Conservation (phyloP, 2,329 filamentous ascomycete species). For the Ophiostoma populinum region DNA sequence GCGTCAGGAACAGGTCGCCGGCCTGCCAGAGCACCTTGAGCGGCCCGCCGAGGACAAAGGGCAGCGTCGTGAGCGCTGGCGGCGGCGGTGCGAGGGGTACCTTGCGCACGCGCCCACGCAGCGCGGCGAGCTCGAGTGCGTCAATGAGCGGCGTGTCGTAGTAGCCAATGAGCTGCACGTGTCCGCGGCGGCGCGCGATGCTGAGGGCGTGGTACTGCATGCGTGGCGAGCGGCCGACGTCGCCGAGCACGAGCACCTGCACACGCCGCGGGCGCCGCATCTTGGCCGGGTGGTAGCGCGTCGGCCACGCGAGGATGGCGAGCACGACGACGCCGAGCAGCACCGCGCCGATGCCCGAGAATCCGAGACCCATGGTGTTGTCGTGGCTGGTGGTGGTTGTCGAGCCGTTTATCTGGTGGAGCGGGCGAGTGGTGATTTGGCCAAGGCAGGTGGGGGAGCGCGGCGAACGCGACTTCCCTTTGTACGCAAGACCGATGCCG, state of each 20-base stretch:
- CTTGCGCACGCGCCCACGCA: slow-evolving; percentile 53
- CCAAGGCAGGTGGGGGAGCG: too few relatives aligned
- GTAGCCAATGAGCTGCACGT: slow-evolving; percentile 78
- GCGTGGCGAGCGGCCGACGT: slow-evolving; percentile 86
- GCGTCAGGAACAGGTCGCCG: slow-evolving; percentile 47
- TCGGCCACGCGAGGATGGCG: slow-evolving; percentile 7
- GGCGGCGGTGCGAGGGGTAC: slow-evolving; percentile 55
- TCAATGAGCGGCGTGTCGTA: slow-evolving; percentile 69
- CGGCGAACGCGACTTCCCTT: too few relatives aligned
- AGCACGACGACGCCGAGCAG: slow-evolving; percentile 7
- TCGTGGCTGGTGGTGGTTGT: not conserved
- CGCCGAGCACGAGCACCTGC: slow-evolving; percentile 81
- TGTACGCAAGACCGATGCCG: too few relatives aligned
- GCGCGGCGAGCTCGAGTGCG: slow-evolving; percentile 51
- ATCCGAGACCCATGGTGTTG: slow-evolving; percentile 7
- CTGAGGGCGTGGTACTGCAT: slow-evolving; percentile 98
- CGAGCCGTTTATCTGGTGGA: too few relatives aligned
- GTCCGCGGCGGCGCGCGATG: slow-evolving; percentile 65
- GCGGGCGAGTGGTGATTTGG: too few relatives aligned
- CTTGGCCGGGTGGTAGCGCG: slow-evolving; percentile 3
- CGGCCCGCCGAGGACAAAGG: slow-evolving; percentile 65
- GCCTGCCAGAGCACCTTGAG: slow-evolving; percentile 78
- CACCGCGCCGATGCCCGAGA: slow-evolving; percentile 6
- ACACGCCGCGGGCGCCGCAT: slow-evolving; percentile 22
- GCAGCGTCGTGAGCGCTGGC: slow-evolving; percentile 43